Evolutionary conservation across 1,284 basidiomycete species (phyloP), one percentile per base, ranked within the genome.

Genomic region (Mycena sp.): DNA sequence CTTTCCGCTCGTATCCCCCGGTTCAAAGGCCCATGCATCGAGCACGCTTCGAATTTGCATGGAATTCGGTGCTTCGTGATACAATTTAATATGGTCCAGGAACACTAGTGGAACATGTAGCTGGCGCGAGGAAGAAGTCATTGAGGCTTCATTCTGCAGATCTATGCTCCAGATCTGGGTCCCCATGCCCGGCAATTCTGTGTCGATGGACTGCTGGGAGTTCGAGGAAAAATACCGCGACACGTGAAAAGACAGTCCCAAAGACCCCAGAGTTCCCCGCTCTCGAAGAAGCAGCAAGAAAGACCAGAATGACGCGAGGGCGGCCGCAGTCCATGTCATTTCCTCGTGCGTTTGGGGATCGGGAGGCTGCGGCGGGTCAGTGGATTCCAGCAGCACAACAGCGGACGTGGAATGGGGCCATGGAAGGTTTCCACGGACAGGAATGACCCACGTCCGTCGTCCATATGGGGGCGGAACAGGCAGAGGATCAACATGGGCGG

Each of bases 361-460:
- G 63, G 72, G 51, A 1, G 54, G 64, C 19, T 70, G 51, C 7
- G 61, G 63, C 43, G 67, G 63, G 62, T 68, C 30, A 48, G 61
- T 37, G 14, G 65, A 59, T 44, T 70, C 68, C 25, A 77, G 74
- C 28, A 82, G 67, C 17, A 88, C 59, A 4, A 73, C 72, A 5
- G 82, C 88, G 19, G 76, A 64, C 1, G 87, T 82, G 44, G 81
- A 81, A 21, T 72, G 75, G 6, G 75, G 70, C 85, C 86, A 90
- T 11, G 85, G 85, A 30, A 84, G 70, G 12, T 49, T 71, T 11
- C 89, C 89, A 12, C 87, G 83, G 7, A 90, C 71, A 35, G 89
- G 89, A 38, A 91, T 78, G n/a, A 90, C 70, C 89, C 89, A 91
- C 3, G 85, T 82, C 50, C 75, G 75, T 50, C 87, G 82, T 49